Evolutionary conservation across 495 filamentous ascomycete species (phyloP).

Genomic region (Neurospora pannonica): DNA sequence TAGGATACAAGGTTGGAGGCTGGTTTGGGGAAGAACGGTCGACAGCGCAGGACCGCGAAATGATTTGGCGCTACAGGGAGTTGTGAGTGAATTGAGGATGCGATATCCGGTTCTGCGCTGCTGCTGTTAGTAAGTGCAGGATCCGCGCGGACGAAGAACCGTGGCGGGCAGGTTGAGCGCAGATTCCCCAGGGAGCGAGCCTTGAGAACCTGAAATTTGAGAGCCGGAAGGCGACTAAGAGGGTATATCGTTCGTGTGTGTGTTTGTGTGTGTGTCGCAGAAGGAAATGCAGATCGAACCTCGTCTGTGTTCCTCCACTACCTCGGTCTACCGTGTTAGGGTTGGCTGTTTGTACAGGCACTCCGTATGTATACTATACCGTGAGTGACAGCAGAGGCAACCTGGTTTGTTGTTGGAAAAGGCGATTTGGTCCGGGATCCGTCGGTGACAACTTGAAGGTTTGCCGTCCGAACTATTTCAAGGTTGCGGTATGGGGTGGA

Average conservation of each 20-base stretch:
- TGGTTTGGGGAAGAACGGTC: neutral
- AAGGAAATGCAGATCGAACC: neutral
- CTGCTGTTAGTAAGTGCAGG: neutral
- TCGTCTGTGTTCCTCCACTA: neutral
- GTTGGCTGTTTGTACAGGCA: neutral
- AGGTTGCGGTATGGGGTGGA: neutral
- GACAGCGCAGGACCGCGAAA: neutral
- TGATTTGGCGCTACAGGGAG: neutral
- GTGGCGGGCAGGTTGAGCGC: neutral
- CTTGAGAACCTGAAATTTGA: neutral
- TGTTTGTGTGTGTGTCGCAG: neutral
- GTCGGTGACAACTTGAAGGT: neutral
- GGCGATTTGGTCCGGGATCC: neutral
- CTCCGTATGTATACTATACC: neutral
- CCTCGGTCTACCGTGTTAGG: neutral
- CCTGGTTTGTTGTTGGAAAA: neutral
- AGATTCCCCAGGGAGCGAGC: neutral
- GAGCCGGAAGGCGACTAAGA: neutral
- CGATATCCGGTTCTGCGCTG: neutral
- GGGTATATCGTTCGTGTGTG: neutral
- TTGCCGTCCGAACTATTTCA: neutral
- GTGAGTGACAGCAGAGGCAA: neutral
- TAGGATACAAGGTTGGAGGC: neutral
- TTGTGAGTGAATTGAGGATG: neutral
- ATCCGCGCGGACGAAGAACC: neutral